Evolutionary conservation across 2,329 filamentous ascomycete genomes (phyloP).

Genomic region (Cadophora luteo-olivacea): DNA sequence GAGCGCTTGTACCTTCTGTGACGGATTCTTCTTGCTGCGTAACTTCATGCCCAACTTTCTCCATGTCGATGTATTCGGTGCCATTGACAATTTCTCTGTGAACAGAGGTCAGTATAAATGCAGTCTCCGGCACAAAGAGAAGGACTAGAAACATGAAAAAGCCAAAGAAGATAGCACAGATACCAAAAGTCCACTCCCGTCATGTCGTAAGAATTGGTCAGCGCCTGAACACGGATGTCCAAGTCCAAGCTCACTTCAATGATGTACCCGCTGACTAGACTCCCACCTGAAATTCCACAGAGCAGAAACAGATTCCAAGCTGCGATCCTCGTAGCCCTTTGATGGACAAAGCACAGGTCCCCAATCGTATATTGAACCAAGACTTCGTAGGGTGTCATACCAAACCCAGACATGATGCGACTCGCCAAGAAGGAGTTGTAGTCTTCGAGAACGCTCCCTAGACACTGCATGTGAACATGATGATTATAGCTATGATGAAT

Average conservation of each 20-base stretch:
- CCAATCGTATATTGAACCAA: constrained; percentile 58
- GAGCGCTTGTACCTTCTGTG: too few relatives aligned
- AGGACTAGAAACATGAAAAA: too few relatives aligned
- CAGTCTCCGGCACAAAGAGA: too few relatives aligned
- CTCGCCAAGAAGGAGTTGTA: constrained; percentile 50
- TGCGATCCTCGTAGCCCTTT: constrained; percentile 49
- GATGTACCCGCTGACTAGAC: constrained; percentile 49
- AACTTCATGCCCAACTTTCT: too few relatives aligned
- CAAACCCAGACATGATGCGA: constrained; percentile 53
- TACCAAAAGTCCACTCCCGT: background rate
- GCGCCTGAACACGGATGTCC: background rate
- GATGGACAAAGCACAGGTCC: constrained; percentile 53
- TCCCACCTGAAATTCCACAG: constrained; percentile 48
- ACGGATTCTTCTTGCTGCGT: too few relatives aligned
- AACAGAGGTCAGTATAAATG: too few relatives aligned
- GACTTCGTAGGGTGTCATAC: constrained; percentile 58
- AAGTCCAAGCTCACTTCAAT: constrained; percentile 37
- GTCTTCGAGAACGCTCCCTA: constrained; percentile 50
- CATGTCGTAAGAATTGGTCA: background rate
- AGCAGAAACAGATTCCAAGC: constrained; percentile 45
- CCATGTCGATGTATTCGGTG: too few relatives aligned
- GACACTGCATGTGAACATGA: background rate
- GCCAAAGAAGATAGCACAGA: too few relatives aligned
- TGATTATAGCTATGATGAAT: background rate
- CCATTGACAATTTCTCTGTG: too few relatives aligned